Base-by-base conservation (phyloP, 306 rosid genomes). In the Acacia crassicarpa region DNA sequence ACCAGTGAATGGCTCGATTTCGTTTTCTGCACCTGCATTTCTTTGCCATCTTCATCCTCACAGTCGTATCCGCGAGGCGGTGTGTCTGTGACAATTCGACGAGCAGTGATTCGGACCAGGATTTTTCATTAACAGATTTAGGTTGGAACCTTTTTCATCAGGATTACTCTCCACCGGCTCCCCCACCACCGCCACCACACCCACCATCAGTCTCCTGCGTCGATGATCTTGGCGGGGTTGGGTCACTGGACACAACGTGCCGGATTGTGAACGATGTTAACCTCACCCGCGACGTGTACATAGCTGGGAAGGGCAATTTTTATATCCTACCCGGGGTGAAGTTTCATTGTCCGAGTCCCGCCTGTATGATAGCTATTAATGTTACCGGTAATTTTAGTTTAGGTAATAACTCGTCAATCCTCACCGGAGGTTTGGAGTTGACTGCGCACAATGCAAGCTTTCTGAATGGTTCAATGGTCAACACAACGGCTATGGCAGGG, bases 111-210 rank as follows among this genome's bases (percentile, higher is more conserved):
- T 48, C 78, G 67, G 91, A 82, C 76, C 78, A 67, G 35, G 97
- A 89, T 25, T 80, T 84, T 59, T 76, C 90, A 11, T 19, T 89
- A 46, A 48, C 83, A 43, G 97, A 91, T 86, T 86, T 86, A 23
- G 92, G 88, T 81, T 88, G 88, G 91, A 87, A 48, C 82, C 88
- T 93, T 41, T 93, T 92, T 41, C 97, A 90, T 43, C 99, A 93
- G 81, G 99, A 96, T 66, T 96, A 96, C 88, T 91, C 99, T 45
- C 99, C 99, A 6, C 99, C 99, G 32, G 90, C 99, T 43, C 99
- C 99, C 6, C 99, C 99, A 0, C 99, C 98, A 0, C 99, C 99
- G 3, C 99, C 99, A 54, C 99, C 99, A 14, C 98, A 80, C 67
- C 97, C 98, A 32, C 99, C 99, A 54, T 91, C 97, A 44, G 97